phyloP scores from a whole-genome alignment of 2,329 filamentous ascomycete species.

The Sporothrix variecibatus region DNA sequence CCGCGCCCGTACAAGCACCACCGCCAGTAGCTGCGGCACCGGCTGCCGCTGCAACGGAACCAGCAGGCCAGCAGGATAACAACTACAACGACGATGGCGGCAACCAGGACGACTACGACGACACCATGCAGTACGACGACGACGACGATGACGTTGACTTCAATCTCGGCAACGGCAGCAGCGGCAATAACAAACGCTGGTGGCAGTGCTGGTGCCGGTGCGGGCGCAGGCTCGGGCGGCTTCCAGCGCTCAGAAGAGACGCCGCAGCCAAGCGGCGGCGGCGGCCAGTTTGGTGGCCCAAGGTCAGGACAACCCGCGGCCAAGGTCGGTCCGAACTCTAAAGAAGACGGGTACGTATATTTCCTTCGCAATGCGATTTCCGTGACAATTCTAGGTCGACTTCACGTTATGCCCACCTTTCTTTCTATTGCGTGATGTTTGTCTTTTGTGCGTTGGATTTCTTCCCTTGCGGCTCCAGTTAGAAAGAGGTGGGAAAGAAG shows the following conservation, averaged over 20 bases:
- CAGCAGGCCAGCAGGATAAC: slow-evolving; percentile 30
- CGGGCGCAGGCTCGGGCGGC: slow-evolving; percentile 28
- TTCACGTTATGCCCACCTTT: background rate
- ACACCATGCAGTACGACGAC: slow-evolving; percentile 43
- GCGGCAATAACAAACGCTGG: slow-evolving; percentile 30
- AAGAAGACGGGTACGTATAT: slow-evolving; percentile 84
- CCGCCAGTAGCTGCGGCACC: slow-evolving; percentile 6
- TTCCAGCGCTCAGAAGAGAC: slow-evolving; percentile 36
- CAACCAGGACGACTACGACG: slow-evolving; percentile 30
- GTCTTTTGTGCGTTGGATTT: background rate
- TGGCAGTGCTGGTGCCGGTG: slow-evolving; percentile 21
- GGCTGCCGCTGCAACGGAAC: slow-evolving; percentile 28
- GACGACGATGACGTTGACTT: slow-evolving; percentile 59
- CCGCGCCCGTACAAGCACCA: slow-evolving; percentile 29
- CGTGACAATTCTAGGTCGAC: background rate
- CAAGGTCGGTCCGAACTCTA: slow-evolving; percentile 65
- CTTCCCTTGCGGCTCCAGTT: background rate
- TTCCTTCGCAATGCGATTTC: slow-evolving; percentile 21
- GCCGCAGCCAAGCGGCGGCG: slow-evolving; percentile 35
- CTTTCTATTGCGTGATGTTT: background rate
- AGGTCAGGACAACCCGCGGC: slow-evolving; percentile 30
- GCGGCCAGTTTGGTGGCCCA: background rate
- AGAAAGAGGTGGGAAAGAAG: background rate
- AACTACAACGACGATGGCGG: slow-evolving; percentile 33
- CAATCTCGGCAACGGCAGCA: slow-evolving; percentile 49